A percentile compares a stretch with the other conserved stretches of the same genome.
These are phyloP conservation scores for Colletotrichum trifolii DNA, from an alignment of 2,329 filamentous ascomycete genomes.

Conservation along the genomic window DNA sequence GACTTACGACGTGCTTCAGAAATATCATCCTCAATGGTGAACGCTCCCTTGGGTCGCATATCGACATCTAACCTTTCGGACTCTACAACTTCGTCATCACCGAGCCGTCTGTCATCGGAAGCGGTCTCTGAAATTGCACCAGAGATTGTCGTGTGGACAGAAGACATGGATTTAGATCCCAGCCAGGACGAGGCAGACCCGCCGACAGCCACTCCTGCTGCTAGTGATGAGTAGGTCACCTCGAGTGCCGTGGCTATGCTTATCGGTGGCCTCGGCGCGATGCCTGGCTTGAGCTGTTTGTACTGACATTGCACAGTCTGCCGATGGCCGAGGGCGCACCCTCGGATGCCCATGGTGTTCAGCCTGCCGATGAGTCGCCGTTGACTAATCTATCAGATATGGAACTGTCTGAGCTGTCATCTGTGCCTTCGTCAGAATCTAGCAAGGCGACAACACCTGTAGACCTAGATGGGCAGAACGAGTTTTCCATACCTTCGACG, in stretches of 20 bases:
- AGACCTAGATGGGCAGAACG: slow-evolving; percentile 50
- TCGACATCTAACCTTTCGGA: slow-evolving; percentile 44
- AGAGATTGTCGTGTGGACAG: slow-evolving; percentile 59
- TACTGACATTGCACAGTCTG: slow-evolving; percentile 20
- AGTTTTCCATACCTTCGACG: slow-evolving; percentile 18
- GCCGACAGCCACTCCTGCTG: slow-evolving; percentile 20
- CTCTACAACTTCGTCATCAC: slow-evolving; percentile 18
- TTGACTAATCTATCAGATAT: slow-evolving; percentile 63
- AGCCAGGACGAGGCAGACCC: slow-evolving; percentile 34
- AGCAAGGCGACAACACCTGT: slow-evolving; percentile 74
- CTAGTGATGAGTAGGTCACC: slow-evolving; percentile 32
- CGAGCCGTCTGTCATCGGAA: slow-evolving; percentile 47
- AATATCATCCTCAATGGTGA: slow-evolving; percentile 35
- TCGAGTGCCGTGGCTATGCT: background rate
- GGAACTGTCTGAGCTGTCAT: slow-evolving; percentile 67
- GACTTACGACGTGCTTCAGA: slow-evolving; percentile 43
- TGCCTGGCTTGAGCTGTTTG: background rate
- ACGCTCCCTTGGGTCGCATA: slow-evolving; percentile 43
- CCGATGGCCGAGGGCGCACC: slow-evolving; percentile 18
- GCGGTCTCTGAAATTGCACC: slow-evolving; percentile 49
- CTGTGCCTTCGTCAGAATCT: slow-evolving; percentile 63
- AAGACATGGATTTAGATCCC: slow-evolving; percentile 49
- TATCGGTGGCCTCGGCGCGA: background rate
- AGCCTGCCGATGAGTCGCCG: slow-evolving; percentile 55
- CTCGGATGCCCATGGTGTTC: slow-evolving; percentile 15